These are phyloP conservation scores for Cyclotella cryptica DNA, from an alignment of 108 stramenopile genomes.

Conservation along the genomic window DNA sequence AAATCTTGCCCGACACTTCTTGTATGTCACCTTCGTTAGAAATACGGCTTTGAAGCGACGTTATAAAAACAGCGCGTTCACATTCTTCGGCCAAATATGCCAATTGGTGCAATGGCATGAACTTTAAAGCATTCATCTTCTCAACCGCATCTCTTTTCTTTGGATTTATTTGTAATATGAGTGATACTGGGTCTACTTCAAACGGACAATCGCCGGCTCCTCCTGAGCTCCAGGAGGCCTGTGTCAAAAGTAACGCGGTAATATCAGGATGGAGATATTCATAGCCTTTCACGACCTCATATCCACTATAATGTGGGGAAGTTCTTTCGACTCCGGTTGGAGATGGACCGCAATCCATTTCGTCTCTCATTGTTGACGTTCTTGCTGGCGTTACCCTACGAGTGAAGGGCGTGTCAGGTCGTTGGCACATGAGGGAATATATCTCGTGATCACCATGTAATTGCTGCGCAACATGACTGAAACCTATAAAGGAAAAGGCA, in stretches of 20 bases:
- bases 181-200: conserved; percentile 22
- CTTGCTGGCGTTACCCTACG: too few species aligned
- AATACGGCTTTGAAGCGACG: neutral
- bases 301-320: too few species aligned
- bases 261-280: conserved; percentile 40
- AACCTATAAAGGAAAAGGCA: too few species aligned
- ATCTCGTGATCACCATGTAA: too few species aligned
- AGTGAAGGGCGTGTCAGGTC: too few species aligned
- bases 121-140: neutral
- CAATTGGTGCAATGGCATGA: conserved; percentile 29
- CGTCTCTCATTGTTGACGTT: too few species aligned
- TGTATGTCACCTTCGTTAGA: neutral
- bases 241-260: conserved; percentile 16
- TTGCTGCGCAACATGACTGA: too few species aligned
- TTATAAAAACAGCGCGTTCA: conserved; percentile 21
- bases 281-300: conserved; percentile 19
- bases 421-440: too few species aligned
- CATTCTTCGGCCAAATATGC: conserved; percentile 33
- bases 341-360: too few species aligned
- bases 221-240: neutral
- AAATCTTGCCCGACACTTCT: conserved; percentile 28
- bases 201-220: conserved; percentile 1
- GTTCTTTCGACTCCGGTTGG: too few species aligned
- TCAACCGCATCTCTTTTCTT: neutral
- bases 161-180: neutral